phyloP scores from a whole-genome alignment of 2,329 filamentous ascomycete genomes.

The Beauveria brongniartii region DNA sequence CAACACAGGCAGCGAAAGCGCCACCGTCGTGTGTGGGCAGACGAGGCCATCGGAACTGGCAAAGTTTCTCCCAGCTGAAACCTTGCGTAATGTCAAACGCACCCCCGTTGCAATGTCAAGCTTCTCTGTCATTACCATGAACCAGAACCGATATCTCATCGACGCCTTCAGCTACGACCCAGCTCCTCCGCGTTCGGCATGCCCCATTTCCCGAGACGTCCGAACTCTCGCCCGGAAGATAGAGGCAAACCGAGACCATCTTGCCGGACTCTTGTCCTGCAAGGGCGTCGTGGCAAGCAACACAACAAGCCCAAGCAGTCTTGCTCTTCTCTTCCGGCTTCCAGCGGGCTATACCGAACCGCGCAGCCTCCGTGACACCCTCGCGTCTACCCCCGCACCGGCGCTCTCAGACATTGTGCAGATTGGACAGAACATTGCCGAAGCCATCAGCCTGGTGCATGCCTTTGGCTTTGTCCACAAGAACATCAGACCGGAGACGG shows the following conservation, averaged over 20 bases:
- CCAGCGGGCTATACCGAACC: not conserved
- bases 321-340: not conserved
- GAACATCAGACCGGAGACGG: not conserved
- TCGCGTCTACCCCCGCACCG: not conserved
- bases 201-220: not conserved
- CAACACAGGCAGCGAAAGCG: no score
- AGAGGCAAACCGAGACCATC: not conserved
- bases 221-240: not conserved
- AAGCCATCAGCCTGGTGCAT: not conserved
- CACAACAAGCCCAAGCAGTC: not conserved
- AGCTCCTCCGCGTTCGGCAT: no score
- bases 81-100: no score
- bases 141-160: not conserved
- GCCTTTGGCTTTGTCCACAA: not conserved
- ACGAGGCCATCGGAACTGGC: no score
- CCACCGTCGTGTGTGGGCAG: no score
- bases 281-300: not conserved
- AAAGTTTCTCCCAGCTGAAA: no score
- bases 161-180: not conserved
- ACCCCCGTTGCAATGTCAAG: not conserved
- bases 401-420: not conserved
- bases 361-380: not conserved
- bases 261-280: not conserved
- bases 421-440: not conserved
- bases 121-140: not conserved